A percentile compares a stretch with the other conserved stretches of the same genome.
phyloP scores from a whole-genome alignment of 1,139 yeast species.

The Yamadazyma dendronema region DNA sequence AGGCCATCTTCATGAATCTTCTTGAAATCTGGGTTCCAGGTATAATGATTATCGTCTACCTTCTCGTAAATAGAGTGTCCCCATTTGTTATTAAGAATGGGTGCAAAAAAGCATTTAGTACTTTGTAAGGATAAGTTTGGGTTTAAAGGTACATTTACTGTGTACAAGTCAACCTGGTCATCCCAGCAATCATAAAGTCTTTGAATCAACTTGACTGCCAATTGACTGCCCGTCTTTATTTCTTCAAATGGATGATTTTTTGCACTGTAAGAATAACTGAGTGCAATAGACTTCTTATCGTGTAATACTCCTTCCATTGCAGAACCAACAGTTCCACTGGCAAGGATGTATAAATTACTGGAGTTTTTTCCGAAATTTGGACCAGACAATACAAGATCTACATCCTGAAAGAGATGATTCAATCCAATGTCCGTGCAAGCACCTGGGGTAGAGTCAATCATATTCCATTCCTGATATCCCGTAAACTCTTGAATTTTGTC shows the following conservation, averaged over 20 bases:
- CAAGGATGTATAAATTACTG: constrained; percentile 81
- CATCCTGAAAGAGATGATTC: constrained; percentile 58
- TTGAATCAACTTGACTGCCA: constrained; percentile 61
- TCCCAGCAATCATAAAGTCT: constrained; percentile 49
- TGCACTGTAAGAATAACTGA: constrained; percentile 74
- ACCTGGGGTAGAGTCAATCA: constrained; percentile 92
- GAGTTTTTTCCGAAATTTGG: constrained; percentile 96
- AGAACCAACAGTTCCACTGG: constrained; percentile 97
- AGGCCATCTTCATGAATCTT: constrained; percentile 62
- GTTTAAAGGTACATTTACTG: constrained; percentile 79
- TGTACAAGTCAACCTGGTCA: constrained; percentile 61
- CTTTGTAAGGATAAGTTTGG: constrained; percentile 44
- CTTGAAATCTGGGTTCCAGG: constrained; percentile 84
- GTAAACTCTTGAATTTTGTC: constrained; percentile 37
- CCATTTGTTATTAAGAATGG: constrained; percentile 81
- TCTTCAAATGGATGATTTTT: constrained; percentile 52
- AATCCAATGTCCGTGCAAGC: constrained; percentile 91
- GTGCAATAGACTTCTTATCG: constrained; percentile 71
- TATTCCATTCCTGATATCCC: constrained; percentile 70
- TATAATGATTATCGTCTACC: constrained; percentile 37
- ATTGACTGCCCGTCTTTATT: constrained; percentile 63
- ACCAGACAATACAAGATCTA: constrained; percentile 85
- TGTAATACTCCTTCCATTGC: constrained; percentile 92
- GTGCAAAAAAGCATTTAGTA: constrained; percentile 70
- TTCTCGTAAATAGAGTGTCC: constrained; percentile 47